Percentiles rank a stretch among this genome's conserved stretches.
These are phyloP conservation scores for Oenanthe javanica DNA, from an alignment of 140 eudicot genomes.

Conservation along the genomic window DNA sequence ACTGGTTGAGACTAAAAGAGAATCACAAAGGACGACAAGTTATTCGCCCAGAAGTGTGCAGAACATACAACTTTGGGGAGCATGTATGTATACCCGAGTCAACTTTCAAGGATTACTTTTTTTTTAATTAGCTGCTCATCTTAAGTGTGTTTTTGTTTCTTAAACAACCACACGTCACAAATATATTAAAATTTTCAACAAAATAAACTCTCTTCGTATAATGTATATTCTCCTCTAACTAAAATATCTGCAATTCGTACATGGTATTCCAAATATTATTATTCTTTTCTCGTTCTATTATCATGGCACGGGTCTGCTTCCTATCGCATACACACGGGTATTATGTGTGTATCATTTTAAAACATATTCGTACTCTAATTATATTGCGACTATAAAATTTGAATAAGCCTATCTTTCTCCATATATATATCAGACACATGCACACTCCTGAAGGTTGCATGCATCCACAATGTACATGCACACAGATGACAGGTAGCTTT, in stretches of 20 bases:
- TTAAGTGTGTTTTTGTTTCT: not conserved
- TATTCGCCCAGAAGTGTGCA: constrained; percentile 94
- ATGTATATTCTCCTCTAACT: not conserved
- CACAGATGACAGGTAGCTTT: not conserved
- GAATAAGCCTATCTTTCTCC: not conserved
- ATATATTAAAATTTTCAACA: not conserved
- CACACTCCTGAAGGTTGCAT: too few species aligned
- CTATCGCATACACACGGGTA: not conserved
- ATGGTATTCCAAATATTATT: not conserved
- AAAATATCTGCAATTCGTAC: not conserved
- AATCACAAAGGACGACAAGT: constrained; percentile 86
- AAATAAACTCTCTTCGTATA: not conserved
- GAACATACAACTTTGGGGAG: constrained; percentile 97
- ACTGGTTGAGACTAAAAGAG: constrained; percentile 88
- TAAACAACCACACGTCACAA: not conserved
- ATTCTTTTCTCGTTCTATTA: not conserved
- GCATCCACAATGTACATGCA: not conserved
- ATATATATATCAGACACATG: too few species aligned
- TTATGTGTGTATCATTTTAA: not conserved
- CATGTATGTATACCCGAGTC: constrained; percentile 54
- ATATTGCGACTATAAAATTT: not conserved
- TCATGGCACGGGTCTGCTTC: not conserved
- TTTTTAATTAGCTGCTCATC: not conserved
- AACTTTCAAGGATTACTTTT: not conserved
- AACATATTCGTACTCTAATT: not conserved